Percentiles rank a stretch among this genome's conserved stretches.
These are phyloP conservation scores for Graphiopsis chlorocephala DNA, from an alignment of 2,329 filamentous ascomycete species.

Conservation along the genomic window DNA sequence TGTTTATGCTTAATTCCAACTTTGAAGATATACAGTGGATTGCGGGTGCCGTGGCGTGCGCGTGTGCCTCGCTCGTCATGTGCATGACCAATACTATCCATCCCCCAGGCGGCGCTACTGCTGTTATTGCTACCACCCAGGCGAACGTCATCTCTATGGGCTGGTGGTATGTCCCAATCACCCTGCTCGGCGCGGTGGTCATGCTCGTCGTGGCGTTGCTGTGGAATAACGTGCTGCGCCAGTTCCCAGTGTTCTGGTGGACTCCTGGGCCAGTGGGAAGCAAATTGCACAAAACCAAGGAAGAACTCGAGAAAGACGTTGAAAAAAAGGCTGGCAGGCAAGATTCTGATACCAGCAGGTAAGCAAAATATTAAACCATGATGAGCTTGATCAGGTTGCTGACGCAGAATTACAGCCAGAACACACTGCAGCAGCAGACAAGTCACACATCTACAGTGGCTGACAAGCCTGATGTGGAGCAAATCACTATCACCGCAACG, in stretches of 20 bases:
- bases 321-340: slow-evolving; percentile 17
- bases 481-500: slow-evolving; percentile 1
- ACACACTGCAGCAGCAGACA: slow-evolving; percentile 6
- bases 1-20: slow-evolving; percentile 41
- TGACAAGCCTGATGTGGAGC: not conserved
- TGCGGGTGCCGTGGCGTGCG: slow-evolving; percentile 44
- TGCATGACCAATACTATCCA: slow-evolving; percentile 48
- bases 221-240: slow-evolving; percentile 47
- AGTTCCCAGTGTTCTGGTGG: slow-evolving; percentile 51
- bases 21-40: slow-evolving; percentile 44
- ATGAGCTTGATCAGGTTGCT: not conserved
- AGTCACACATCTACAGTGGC: slow-evolving; percentile 2
- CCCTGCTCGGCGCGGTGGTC: slow-evolving; percentile 41
- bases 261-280: slow-evolving; percentile 39
- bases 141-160: slow-evolving; percentile 42
- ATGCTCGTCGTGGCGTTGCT: slow-evolving; percentile 44
- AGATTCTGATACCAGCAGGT: slow-evolving; percentile 22
- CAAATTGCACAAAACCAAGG: slow-evolving; percentile 22
- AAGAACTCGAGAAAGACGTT: slow-evolving; percentile 22
- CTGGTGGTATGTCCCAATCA: slow-evolving; percentile 45
- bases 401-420: not conserved
- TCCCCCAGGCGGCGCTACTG: slow-evolving; percentile 51
- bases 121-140: slow-evolving; percentile 44
- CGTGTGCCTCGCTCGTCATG: slow-evolving; percentile 45
- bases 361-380: not conserved